A percentile compares a stretch with the other conserved stretches of the same genome.
phyloP scores from a whole-genome alignment of 495 filamentous ascomycete genomes.

The Daldinia childiae region DNA sequence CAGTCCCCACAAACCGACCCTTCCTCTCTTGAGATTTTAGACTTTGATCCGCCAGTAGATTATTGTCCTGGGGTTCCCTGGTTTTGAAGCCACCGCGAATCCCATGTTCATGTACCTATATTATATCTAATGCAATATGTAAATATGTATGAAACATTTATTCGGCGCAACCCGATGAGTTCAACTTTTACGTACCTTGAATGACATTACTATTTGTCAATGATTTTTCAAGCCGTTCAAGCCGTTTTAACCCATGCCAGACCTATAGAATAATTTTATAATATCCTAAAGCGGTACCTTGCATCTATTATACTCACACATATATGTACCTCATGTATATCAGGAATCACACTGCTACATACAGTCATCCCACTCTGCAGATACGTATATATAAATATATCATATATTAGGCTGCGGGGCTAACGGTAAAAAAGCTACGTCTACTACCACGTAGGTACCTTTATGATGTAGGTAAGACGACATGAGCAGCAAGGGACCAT shows the following conservation, averaged over 20 bases:
- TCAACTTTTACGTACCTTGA: constrained; percentile 23
- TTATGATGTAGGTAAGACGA: constrained; percentile 13
- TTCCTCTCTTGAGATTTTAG: constrained; percentile 1
- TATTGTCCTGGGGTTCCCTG: not conserved
- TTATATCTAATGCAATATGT: not conserved
- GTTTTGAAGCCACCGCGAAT: not conserved
- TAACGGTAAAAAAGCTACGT: constrained; percentile 21
- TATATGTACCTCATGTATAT: not conserved
- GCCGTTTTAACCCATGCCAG: not conserved
- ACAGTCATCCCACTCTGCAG: not conserved
- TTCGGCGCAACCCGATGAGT: constrained; percentile 23
- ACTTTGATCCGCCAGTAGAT: constrained; percentile 3
- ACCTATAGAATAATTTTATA: constrained; percentile 1
- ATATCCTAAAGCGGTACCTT: constrained; percentile 8
- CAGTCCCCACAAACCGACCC: constrained; percentile 32
- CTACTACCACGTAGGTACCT: not conserved
- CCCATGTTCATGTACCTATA: not conserved
- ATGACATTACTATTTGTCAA: constrained; percentile 27
- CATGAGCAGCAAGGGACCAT: constrained; percentile 32
- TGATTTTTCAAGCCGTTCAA: not conserved
- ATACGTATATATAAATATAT: not conserved
- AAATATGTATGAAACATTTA: not conserved
- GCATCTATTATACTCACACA: not conserved
- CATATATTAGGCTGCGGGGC: constrained; percentile 23
- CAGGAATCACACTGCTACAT: not conserved